These are phyloP conservation scores for Otatea glauca DNA, from an alignment of 176 grass and related monocot genomes.

Conservation along the genomic window DNA sequence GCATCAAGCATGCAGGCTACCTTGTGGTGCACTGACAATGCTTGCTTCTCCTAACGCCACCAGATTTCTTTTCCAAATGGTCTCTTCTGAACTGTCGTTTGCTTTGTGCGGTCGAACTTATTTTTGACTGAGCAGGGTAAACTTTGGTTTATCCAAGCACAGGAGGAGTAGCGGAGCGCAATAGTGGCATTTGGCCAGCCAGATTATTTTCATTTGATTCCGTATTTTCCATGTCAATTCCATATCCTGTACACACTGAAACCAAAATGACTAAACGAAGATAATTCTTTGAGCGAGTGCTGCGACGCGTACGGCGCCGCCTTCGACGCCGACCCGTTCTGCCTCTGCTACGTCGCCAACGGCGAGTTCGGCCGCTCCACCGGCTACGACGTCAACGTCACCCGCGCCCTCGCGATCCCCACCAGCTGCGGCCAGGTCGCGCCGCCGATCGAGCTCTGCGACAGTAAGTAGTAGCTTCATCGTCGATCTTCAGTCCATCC, in stretches of 20 bases:
- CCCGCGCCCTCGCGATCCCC: conserved; percentile 49
- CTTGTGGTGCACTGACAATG: too few relatives aligned
- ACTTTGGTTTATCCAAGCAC: too few relatives aligned
- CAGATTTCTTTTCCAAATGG: too few relatives aligned
- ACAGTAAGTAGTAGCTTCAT: conserved; percentile 29
- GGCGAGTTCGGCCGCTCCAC: conserved; percentile 48
- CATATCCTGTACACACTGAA: background rate
- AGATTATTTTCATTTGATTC: background rate
- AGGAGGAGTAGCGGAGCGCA: background rate
- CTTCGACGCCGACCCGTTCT: conserved; percentile 45
- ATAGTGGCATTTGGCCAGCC: background rate
- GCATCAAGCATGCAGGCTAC: too few relatives aligned
- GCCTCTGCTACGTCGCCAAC: conserved; percentile 64
- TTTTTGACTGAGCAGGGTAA: too few relatives aligned
- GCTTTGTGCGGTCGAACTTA: too few relatives aligned
- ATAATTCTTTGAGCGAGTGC: background rate
- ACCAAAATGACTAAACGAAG: background rate
- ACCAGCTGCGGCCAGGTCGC: conserved; percentile 41
- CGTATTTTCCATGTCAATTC: background rate
- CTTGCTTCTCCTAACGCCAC: too few relatives aligned
- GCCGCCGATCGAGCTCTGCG: conserved; percentile 54
- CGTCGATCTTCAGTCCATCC: background rate
- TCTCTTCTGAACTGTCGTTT: too few relatives aligned
- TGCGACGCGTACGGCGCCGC: conserved; percentile 44
- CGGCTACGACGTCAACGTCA: conserved; percentile 42